Conservation (phyloP, 768 basidiomycete genomes). For the Gymnopilus junonius region DNA sequence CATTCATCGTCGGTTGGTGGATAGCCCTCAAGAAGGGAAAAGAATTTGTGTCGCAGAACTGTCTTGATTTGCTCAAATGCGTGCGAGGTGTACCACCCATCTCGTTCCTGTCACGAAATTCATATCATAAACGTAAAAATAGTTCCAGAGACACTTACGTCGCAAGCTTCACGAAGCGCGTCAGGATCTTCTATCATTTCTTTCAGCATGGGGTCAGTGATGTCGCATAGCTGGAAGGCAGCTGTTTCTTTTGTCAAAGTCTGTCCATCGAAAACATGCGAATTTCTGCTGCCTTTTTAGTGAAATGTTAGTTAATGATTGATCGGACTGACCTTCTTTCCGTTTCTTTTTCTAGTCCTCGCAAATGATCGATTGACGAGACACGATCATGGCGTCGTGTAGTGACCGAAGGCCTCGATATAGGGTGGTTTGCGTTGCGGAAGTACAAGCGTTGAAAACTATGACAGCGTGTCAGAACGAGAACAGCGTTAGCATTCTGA, state of each 20-base stretch:
- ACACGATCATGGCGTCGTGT: slow-evolving; percentile 65
- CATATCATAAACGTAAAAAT: neutral
- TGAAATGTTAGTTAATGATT: neutral
- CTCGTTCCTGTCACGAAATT: slow-evolving; percentile 58
- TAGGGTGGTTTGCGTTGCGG: slow-evolving; percentile 84
- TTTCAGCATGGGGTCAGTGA: slow-evolving; percentile 82
- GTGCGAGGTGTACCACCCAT: slow-evolving; percentile 87
- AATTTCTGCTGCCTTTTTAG: slow-evolving; percentile 44
- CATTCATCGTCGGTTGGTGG: slow-evolving; percentile 77
- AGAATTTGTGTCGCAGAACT: slow-evolving; percentile 85
- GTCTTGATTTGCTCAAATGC: slow-evolving; percentile 84
- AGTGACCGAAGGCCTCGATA: slow-evolving; percentile 76
- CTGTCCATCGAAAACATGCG: slow-evolving; percentile 90
- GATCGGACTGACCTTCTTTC: slow-evolving; percentile 48
- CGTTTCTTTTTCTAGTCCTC: slow-evolving; percentile 42
- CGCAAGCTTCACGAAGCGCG: slow-evolving; percentile 70
- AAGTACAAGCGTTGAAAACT: slow-evolving; percentile 95
- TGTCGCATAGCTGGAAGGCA: slow-evolving; percentile 94
- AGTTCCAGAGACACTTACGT: slow-evolving; percentile 55
- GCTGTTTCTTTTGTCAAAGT: slow-evolving; percentile 83
- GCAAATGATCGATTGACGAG: slow-evolving; percentile 43
- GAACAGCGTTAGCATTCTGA: neutral
- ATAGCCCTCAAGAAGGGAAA: slow-evolving; percentile 74
- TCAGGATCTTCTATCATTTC: slow-evolving; percentile 78
- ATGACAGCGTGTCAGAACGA: slow-evolving; percentile 7